Base-by-base conservation (phyloP, 768 basidiomycete genomes). In the Lactifluus pinguis region DNA sequence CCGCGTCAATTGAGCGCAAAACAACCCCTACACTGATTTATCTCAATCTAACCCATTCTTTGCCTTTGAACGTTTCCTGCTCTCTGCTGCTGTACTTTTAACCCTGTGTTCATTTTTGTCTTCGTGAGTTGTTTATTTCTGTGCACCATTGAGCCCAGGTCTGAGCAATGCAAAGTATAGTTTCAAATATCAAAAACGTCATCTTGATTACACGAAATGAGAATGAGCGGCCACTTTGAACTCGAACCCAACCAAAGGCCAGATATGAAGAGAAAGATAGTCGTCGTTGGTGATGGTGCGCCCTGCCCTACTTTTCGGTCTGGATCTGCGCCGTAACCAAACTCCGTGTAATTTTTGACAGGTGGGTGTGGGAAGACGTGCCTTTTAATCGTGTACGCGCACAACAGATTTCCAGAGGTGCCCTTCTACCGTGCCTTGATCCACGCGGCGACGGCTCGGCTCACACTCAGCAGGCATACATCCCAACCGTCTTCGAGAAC, bases 381-480 rank as follows among this genome's bases (percentile, higher is more conserved):
- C 80, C 80, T 95, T 61, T 83, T 97, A 68, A 97, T 97, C 69
- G 93, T 95, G 41, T 97, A 97, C 70, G 93, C 94, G 25, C 92
- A 95, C 75, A 97, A 95, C 72, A 83, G 93, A 44, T 97, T 95
- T 70, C 93, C 94, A 48, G 94, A 95, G 82, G 92, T 95, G 76
- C 70, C 81, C 69, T 60, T 61, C n/a, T 30, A 38, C 49, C 54
- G 53, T 54, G 49, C 49, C 38, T 55, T 52, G 61, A 42, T 58
- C 62, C 57, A 53, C 52, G 52, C 53, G 60, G 15, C 44, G 21
- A 59, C 65, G 59, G 36, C 15, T 38, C 65, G 59, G 36, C 15
- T 38, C 66, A 66, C 67, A 17, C 57, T 52, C 67, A 62, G 45
- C 69, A 95, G 92, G 84, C 90, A 36, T 94, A 95, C 72, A 86